Percentiles rank a stretch among this genome's conserved stretches.
Conservation (phyloP, 176 grass and related monocot genomes). For the Microstegium vimineum region DNA sequence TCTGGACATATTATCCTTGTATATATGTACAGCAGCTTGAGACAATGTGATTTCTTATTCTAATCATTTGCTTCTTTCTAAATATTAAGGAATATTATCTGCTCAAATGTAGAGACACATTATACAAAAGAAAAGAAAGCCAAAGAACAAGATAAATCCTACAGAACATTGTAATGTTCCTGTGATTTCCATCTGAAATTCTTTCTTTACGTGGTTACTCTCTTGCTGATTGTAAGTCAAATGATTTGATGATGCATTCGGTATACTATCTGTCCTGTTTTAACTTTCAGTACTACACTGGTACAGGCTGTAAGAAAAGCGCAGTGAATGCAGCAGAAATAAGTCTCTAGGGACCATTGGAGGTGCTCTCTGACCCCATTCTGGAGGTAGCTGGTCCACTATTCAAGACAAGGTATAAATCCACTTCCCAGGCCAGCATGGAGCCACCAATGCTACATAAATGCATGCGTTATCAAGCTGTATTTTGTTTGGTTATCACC, state of each 20-base stretch:
- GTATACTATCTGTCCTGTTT: slow-evolving; percentile 36
- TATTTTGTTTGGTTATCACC: slow-evolving; percentile 42
- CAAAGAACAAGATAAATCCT: slow-evolving; percentile 8
- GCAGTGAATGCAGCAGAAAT: slow-evolving; percentile 46
- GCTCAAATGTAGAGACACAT: neutral
- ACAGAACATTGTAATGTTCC: neutral
- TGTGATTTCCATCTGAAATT: slow-evolving; percentile 19
- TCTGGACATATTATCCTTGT: neutral
- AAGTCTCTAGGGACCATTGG: slow-evolving; percentile 47
- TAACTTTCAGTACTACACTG: slow-evolving; percentile 37
- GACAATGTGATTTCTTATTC: neutral
- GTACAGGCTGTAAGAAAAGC: slow-evolving; percentile 48
- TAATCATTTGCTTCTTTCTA: neutral
- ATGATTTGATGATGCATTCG: slow-evolving; percentile 31
- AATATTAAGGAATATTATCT: neutral
- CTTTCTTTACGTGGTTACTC: neutral
- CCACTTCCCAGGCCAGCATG: slow-evolving; percentile 43
- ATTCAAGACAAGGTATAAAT: slow-evolving; percentile 65
- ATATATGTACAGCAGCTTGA: neutral
- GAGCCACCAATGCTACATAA: slow-evolving; percentile 56
- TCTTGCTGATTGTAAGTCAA: neutral
- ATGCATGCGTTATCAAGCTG: slow-evolving; percentile 41
- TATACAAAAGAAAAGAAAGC: neutral
- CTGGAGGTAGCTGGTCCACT: slow-evolving; percentile 44
- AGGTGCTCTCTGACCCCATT: slow-evolving; percentile 38